Conservation (phyloP, 176 grass and related monocot species). For the Themeda triandra region DNA sequence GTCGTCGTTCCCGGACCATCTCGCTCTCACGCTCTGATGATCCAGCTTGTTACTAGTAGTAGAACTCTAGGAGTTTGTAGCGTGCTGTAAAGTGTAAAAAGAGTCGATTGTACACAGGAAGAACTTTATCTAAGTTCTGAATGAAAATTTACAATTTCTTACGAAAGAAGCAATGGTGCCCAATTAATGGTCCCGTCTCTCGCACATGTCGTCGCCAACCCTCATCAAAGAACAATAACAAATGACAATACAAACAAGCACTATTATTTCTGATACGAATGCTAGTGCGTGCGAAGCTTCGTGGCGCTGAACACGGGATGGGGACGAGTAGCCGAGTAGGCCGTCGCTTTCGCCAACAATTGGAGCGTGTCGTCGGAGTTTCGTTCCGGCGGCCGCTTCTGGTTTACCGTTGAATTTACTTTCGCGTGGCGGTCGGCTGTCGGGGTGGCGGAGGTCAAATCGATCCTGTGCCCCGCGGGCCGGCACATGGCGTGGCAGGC, state of each 20-base stretch:
- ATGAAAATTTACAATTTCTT: too few relatives aligned
- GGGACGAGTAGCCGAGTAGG: too few relatives aligned
- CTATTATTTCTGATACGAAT: too few relatives aligned
- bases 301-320: not conserved
- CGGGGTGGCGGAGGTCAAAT: not conserved
- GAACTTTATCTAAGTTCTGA: too few relatives aligned
- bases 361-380: not conserved
- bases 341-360: not conserved
- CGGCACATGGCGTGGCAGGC: not conserved
- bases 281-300: not conserved
- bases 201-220: too few relatives aligned
- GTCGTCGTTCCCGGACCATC: not conserved
- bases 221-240: too few relatives aligned
- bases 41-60: not conserved
- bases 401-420: not conserved
- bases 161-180: too few relatives aligned
- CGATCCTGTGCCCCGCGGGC: not conserved
- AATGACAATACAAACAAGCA: too few relatives aligned
- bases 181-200: too few relatives aligned
- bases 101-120: not conserved
- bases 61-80: not conserved
- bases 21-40: constrained; percentile 26
- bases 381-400: not conserved
- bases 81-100: not conserved
- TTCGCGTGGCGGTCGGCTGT: not conserved